Evolutionary conservation across 306 rosid species (phyloP).

Genomic region (Malus sylvestris): DNA sequence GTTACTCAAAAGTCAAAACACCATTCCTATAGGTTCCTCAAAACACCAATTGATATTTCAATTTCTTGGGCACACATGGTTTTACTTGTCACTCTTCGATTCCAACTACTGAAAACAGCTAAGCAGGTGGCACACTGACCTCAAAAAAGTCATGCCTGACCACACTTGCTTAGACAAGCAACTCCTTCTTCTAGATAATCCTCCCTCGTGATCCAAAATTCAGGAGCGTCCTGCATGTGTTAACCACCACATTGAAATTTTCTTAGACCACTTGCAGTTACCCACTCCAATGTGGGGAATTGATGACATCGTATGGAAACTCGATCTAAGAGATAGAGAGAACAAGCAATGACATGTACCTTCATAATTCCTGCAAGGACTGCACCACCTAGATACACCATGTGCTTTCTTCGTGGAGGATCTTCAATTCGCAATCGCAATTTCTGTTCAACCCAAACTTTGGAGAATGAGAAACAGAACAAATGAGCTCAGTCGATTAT

Average conservation of each 20-base stretch:
- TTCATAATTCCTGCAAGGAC: slow-evolving; percentile 99
- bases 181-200: slow-evolving; percentile 96
- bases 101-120: slow-evolving; percentile 2
- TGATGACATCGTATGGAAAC: not conserved
- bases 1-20: too few species aligned
- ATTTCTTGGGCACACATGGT: slow-evolving; percentile 21
- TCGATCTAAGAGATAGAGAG: not conserved
- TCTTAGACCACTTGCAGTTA: slow-evolving; percentile 16
- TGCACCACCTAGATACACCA: slow-evolving; percentile 99
- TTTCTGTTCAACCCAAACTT: slow-evolving; percentile 45
- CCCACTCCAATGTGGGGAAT: not conserved
- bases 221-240: slow-evolving; percentile 83
- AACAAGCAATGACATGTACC: slow-evolving; percentile 34
- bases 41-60: slow-evolving; percentile 8
- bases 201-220: slow-evolving; percentile 94
- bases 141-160: slow-evolving; percentile 64
- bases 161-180: slow-evolving; percentile 79
- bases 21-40: slow-evolving; percentile 17
- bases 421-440: slow-evolving; percentile 89
- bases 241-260: slow-evolving; percentile 26
- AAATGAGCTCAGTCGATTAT: not conserved
- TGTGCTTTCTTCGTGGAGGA: slow-evolving; percentile 97
- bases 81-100: slow-evolving; percentile 18
- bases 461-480: not conserved
- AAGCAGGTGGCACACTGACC: slow-evolving; percentile 20